Evolutionary conservation across 768 basidiomycete genomes (phyloP).

Genomic region (Tephrocybe sp.): DNA sequence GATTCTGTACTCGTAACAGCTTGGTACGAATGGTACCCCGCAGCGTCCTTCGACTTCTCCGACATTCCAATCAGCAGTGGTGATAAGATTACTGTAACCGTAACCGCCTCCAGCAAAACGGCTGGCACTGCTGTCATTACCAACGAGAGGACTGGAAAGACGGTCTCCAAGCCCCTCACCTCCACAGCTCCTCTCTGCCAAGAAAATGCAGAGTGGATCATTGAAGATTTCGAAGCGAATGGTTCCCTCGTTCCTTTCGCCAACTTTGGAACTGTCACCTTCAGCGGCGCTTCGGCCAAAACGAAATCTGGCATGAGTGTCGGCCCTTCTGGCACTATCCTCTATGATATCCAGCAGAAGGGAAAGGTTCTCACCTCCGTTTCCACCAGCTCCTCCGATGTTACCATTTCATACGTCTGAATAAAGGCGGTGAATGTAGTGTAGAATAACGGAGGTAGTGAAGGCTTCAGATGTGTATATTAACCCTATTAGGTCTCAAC

Average conservation of each 20-base stretch:
- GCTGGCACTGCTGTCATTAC: constrained; percentile 29
- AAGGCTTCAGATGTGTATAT: too few species aligned
- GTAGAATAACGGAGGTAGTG: too few species aligned
- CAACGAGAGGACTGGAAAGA: constrained; percentile 8
- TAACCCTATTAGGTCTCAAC: too few species aligned
- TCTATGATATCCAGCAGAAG: constrained; percentile 34
- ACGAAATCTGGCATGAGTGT: constrained; percentile 20
- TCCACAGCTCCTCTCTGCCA: constrained; percentile 27
- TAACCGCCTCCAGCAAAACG: too few species aligned
- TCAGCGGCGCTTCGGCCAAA: constrained; percentile 27
- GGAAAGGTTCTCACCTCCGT: constrained; percentile 27
- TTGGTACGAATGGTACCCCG: too few species aligned
- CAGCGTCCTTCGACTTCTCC: constrained; percentile 27
- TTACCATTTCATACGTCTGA: constrained; percentile 23
- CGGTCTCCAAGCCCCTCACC: constrained; percentile 26
- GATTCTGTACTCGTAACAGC: constrained; percentile 23
- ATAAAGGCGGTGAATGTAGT: too few species aligned
- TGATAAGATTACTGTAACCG: constrained; percentile 26
- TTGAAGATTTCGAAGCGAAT: constrained; percentile 30
- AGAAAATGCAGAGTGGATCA: constrained; percentile 36
- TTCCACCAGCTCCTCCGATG: constrained; percentile 16
- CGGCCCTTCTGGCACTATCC: constrained; percentile 25
- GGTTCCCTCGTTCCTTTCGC: constrained; percentile 30
- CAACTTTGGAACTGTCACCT: constrained; percentile 35
- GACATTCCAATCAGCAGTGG: constrained; percentile 25